phyloP scores from a whole-genome alignment of 73 alveolate species.

The Urostyla sp. region DNA sequence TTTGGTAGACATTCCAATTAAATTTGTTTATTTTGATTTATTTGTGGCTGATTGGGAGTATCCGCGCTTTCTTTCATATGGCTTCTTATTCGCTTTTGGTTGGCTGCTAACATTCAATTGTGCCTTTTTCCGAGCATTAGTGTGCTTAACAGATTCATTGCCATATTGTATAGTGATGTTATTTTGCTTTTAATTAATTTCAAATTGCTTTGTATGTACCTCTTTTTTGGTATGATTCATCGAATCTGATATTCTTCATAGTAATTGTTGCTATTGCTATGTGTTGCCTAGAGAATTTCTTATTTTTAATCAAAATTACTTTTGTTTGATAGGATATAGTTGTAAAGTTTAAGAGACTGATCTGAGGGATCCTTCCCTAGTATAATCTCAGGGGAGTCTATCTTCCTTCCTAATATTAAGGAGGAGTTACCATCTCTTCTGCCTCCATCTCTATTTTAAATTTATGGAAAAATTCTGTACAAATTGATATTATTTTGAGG shows the following conservation, averaged over 20 bases:
- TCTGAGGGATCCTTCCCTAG: slow-evolving; percentile 15
- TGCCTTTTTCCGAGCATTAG: not conserved
- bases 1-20: no score
- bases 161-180: slow-evolving; percentile 40
- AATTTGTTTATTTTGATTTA: slow-evolving; percentile 10
- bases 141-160: not conserved
- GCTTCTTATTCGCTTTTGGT: not conserved
- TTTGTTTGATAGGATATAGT: not conserved
- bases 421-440: not conserved
- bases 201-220: slow-evolving; percentile 30
- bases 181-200: slow-evolving; percentile 14
- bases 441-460: not conserved
- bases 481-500: slow-evolving; percentile 25
- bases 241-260: no score
- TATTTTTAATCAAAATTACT: slow-evolving; percentile 7
- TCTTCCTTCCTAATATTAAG: slow-evolving; percentile 36
- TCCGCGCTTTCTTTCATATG: not conserved
- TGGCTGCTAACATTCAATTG: not conserved
- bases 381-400: slow-evolving; percentile 36
- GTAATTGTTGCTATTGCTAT: no score
- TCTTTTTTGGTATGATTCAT: slow-evolving; percentile 51
- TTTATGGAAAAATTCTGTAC: not conserved
- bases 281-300: slow-evolving; percentile 25
- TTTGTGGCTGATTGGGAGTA: not conserved
- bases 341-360: slow-evolving; percentile 11